Conservation (phyloP, 2,329 filamentous ascomycete genomes). For the Karstenula rhodostoma region DNA sequence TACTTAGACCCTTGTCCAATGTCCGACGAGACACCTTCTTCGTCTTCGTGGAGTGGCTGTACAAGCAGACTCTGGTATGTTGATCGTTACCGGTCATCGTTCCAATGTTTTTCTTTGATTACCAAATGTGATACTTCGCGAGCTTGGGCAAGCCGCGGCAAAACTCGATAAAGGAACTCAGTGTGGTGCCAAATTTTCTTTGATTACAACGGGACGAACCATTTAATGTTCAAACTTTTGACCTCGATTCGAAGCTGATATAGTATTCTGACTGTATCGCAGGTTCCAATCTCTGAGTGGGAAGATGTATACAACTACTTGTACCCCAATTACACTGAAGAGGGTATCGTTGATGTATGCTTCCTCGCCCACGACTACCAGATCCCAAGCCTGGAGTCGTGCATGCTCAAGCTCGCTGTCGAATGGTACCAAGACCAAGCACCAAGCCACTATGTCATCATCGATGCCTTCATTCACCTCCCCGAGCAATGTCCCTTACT, state of each 20-base stretch:
- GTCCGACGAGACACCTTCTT: neutral
- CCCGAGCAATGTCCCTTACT: neutral
- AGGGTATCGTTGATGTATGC: neutral
- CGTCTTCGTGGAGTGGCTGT: neutral
- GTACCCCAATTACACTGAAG: neutral
- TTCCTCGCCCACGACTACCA: neutral
- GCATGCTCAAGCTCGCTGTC: neutral
- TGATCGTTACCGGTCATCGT: too few species aligned
- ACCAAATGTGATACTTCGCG: too few species aligned
- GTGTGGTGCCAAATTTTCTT: too few species aligned
- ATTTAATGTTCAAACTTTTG: too few species aligned
- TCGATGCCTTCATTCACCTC: neutral
- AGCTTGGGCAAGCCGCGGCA: too few species aligned
- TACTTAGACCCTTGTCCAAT: too few species aligned
- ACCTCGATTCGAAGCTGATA: too few species aligned
- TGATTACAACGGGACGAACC: too few species aligned
- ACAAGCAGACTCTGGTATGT: conserved; percentile 1
- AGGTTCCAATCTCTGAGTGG: neutral
- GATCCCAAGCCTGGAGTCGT: neutral
- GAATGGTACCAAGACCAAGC: neutral
- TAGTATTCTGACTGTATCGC: too few species aligned
- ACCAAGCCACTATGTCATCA: neutral
- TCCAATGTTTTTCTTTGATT: too few species aligned
- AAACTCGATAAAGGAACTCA: too few species aligned
- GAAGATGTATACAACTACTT: neutral